Base-by-base conservation (phyloP, 179 eudicot genomes). In the Camellia oleifera region DNA sequence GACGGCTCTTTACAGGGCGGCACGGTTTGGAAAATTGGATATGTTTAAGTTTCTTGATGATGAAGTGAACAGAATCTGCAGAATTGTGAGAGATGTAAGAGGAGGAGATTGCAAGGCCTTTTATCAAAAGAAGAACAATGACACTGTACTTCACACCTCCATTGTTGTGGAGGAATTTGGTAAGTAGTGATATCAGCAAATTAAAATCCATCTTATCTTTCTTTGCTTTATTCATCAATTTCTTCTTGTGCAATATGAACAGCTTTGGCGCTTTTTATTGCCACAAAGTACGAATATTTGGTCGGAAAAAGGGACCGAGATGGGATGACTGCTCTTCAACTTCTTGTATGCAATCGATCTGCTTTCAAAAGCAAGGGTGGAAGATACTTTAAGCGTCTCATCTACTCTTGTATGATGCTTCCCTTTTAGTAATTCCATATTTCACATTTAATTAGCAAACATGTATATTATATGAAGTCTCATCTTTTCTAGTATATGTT, bases 281-380 rank as follows among this genome's bases (percentile, higher is more conserved):
- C 81, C 8, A 1, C 0, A 3, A 77, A 4, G 53, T 66, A 82
- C 45, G 6, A 20, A 15, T 2, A 32, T 56, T 64, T 82, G 15
- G 56, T 77, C 8, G n/a, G 2, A 14, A 9, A 44, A 11, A 15
- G 10, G 68, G 74, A 82, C 44, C 32, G 15, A 0, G 23, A 53
- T 17, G 78, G 72, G 68, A 77, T 77, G 78, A 82, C 84, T 40
- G 77, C 84, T 71, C 81, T 82, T 45, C 84, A 77, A 66, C 81
- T 63, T 77, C 84, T 81, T 44, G 70, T 77, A 4, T 48, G 72
- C 57, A 63, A 78, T 52, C 40, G 71, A 77, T 9, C 13, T 1
- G 77, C 76, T n/a, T 64, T 77, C 61, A 0, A 64, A 76, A 46
- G 72, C 18, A 58, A 42, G 75, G 11, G 56, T 67, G 52, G 44